These are phyloP conservation scores for Silene latifolia DNA, from an alignment of 148 eudicot species.

Conservation along the genomic window DNA sequence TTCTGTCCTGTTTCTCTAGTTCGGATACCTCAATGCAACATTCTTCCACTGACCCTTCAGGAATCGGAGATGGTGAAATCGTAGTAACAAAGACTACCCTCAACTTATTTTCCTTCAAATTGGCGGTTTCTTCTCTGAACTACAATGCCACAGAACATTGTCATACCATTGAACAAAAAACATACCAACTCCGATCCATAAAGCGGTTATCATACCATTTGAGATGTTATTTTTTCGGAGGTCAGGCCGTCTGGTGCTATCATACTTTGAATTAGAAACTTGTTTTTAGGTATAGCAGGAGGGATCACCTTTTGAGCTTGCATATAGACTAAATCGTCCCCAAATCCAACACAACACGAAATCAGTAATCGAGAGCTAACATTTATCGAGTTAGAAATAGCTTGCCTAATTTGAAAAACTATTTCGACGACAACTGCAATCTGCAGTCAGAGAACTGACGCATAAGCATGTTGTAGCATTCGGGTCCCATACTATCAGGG, in stretches of 20 bases:
- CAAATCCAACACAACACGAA: conserved; percentile 13
- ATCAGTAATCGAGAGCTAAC: conserved; percentile 7
- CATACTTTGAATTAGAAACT: conserved; percentile 77
- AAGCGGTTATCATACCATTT: conserved; percentile 43
- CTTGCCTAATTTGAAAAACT: background rate
- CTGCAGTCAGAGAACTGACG: too few relatives aligned
- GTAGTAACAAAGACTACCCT: conserved; percentile 70
- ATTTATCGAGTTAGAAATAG: background rate
- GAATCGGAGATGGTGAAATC: conserved; percentile 89
- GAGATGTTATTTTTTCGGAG: conserved; percentile 50
- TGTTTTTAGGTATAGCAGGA: conserved; percentile 67
- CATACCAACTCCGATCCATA: too few relatives aligned
- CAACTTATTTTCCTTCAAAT: conserved; percentile 64
- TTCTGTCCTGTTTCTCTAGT: conserved; percentile 1
- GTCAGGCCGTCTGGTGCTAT: conserved; percentile 52
- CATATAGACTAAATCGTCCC: conserved; percentile 50
- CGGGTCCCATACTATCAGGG: background rate
- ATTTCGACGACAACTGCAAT: background rate
- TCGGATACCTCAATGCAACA: conserved; percentile 16
- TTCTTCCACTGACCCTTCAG: conserved; percentile 88
- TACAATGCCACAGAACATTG: conserved; percentile 32
- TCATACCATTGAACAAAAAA: background rate
- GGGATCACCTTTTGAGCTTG: conserved; percentile 70
- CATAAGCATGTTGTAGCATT: background rate
- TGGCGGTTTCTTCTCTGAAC: conserved; percentile 67